Evolutionary conservation across 2,329 filamentous ascomycete genomes (phyloP).

Genomic region (Mariannaea sp.): DNA sequence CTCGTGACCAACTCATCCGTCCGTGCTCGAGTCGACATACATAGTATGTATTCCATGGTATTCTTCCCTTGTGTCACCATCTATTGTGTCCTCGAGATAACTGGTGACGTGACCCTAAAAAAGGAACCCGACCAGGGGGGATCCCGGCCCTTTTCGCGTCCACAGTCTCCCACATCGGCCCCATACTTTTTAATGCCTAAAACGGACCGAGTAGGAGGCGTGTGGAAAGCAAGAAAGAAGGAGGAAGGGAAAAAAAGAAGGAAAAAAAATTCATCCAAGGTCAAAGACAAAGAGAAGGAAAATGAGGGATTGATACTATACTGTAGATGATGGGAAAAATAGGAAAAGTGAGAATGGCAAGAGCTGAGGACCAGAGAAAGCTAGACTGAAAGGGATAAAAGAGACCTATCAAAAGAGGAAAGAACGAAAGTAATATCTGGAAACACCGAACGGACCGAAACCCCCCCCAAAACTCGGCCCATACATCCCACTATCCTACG

Average conservation of each 20-base stretch:
- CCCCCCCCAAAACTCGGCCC: constrained; percentile 11
- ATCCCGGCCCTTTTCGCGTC: neutral
- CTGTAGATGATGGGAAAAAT: no score
- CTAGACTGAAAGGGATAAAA: neutral
- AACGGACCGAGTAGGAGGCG: constrained; percentile 15
- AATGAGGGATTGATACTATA: no score
- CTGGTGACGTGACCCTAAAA: constrained; percentile 9
- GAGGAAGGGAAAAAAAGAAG: no score
- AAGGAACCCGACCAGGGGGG: neutral
- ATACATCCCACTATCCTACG: neutral
- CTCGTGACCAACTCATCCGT: no score
- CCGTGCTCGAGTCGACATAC: neutral
- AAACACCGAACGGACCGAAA: constrained; percentile 12
- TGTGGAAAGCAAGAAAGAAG: no score
- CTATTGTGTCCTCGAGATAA: neutral
- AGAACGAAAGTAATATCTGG: neutral
- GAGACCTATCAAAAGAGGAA: neutral
- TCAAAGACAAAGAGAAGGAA: no score
- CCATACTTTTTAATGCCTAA: neutral
- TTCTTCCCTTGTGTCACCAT: neutral
- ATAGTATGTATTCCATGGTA: neutral
- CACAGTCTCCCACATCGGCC: neutral
- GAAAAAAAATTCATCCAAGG: neutral
- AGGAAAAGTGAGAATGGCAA: no score
- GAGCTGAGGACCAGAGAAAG: neutral